These are phyloP conservation scores for Penicillium fuscoglaucum DNA, from an alignment of 2,329 filamentous ascomycete genomes.

Conservation along the genomic window DNA sequence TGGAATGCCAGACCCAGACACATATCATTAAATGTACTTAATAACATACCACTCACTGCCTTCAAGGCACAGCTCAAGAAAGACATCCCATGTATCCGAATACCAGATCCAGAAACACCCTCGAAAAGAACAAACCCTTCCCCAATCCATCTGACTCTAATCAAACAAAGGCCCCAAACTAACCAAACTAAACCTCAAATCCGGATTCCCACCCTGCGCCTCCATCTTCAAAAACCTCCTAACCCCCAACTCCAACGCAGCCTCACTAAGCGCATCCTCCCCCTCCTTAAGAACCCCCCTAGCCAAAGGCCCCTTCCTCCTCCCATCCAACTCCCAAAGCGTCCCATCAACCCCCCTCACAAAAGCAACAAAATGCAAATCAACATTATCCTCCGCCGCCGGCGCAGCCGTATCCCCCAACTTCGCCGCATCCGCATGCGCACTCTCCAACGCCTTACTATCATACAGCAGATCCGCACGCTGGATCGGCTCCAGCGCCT, in stretches of 20 bases:
- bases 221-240: conserved; percentile 61
- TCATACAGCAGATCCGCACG: conserved; percentile 76
- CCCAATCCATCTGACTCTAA: conserved; percentile 22
- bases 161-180: conserved; percentile 59
- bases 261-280: conserved; percentile 74
- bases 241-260: conserved; percentile 71
- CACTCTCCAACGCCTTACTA: conserved; percentile 70
- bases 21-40: background rate
- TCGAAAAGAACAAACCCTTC: background rate
- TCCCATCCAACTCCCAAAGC: conserved; percentile 80
- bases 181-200: conserved; percentile 63
- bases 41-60: background rate
- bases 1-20: background rate
- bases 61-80: background rate
- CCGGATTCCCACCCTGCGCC: conserved; percentile 54
- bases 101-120: conserved; percentile 3
- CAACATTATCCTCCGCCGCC: conserved; percentile 74
- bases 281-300: conserved; percentile 59
- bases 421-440: conserved; percentile 74
- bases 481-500: conserved; percentile 64
- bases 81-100: background rate
- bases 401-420: conserved; percentile 79
- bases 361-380: conserved; percentile 95
- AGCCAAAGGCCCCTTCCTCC: conserved; percentile 70
- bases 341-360: conserved; percentile 71